Base-by-base conservation (phyloP, 2,329 filamentous ascomycete genomes). In the Hypoxylon sp. region DNA sequence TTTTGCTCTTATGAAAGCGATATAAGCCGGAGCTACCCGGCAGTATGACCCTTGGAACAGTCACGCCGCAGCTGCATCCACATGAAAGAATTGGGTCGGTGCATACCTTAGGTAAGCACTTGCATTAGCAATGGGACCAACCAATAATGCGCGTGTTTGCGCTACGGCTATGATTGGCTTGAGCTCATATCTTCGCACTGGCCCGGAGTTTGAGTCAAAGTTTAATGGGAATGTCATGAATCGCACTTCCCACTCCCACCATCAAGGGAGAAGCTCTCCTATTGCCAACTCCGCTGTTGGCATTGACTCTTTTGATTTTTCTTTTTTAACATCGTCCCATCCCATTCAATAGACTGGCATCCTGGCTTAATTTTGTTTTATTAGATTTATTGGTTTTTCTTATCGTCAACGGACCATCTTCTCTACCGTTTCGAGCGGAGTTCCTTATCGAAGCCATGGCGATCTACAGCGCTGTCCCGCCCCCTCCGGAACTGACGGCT, bases 391-490 rank as follows among this genome's bases (percentile, higher is more conserved):
- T 32, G 7, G 12, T 34, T 39, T 34, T 39, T 50, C n/a, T 25
- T 5, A 6, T 25, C 11, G 1, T 30, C n/a, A 23, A 19, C 7
- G 6, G 9, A 30, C 2, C 11, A 14, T 37, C 9, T 19, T 16
- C 9, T 14, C 7, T 32, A 43, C 45, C 19, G 23, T n/a, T n/a
- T 21, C 25, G 8, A 16, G 29, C 34, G 12, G 16, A 52, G 21
- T 55, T 27, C 39, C 21, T 66, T 59, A 60, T 63, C 61, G 9
- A 52, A 41, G 68, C 30, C 34, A 77, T 77, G 75, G 84, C 84
- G 63, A 84, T 87, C 76, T 85, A 81, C 78, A 82, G 78, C 69
- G 82, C 84, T 25, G 83, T 86, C 48, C 83, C 84, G 47, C 84
- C 83, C 52, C 85, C 83, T 47, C 77, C 80, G 48, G 81, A 79